Base-by-base conservation (phyloP, 139 green algal species). In the Chlamydomonas sphaeroides region DNA sequence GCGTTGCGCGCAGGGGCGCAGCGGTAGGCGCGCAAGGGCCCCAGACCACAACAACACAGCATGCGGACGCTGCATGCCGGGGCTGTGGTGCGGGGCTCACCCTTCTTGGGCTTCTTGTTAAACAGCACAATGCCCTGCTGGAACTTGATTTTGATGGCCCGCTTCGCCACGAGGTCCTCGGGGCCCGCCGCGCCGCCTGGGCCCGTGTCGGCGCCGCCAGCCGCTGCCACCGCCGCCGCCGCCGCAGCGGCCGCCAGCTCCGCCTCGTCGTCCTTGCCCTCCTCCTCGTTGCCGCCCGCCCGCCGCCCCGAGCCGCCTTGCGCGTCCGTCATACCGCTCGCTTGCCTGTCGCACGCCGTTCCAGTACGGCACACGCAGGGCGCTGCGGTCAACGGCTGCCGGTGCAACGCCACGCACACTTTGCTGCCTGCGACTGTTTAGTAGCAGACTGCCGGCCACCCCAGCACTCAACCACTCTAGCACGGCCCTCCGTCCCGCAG, bases 21-120 rank as follows among this genome's bases (percentile, higher is more conserved):
- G n/a, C n/a, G n/a, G n/a, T n/a, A n/a, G n/a, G n/a, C n/a, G n/a
- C n/a, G n/a, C n/a, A n/a, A n/a, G n/a, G n/a, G n/a, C n/a, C n/a
- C n/a, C n/a, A n/a, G n/a, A n/a, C n/a, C n/a, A n/a, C n/a, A n/a
- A n/a, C n/a, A n/a, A n/a, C n/a, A n/a, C n/a, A n/a, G n/a, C n/a
- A n/a, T n/a, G n/a, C n/a, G n/a, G n/a, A n/a, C n/a, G n/a, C n/a
- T n/a, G n/a, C n/a, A n/a, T n/a, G n/a, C n/a, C n/a, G n/a, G n/a
- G n/a, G n/a, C n/a, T n/a, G n/a, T n/a, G n/a, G n/a, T n/a, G n/a
- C 49, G 2, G 18, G 33, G 26, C 53, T 51, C 49, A 85, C 96
- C 97, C 87, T 98, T 99, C 77, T 96, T 96, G 33, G 97, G 96
- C 88, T 99, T 99, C 69, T 94, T 93, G 85, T 99, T 99, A 92